Evolutionary conservation across 352 stramenopile species (phyloP), one percentile per base, ranked within the genome.

Genomic region (Aphanomyces euteiches): DNA sequence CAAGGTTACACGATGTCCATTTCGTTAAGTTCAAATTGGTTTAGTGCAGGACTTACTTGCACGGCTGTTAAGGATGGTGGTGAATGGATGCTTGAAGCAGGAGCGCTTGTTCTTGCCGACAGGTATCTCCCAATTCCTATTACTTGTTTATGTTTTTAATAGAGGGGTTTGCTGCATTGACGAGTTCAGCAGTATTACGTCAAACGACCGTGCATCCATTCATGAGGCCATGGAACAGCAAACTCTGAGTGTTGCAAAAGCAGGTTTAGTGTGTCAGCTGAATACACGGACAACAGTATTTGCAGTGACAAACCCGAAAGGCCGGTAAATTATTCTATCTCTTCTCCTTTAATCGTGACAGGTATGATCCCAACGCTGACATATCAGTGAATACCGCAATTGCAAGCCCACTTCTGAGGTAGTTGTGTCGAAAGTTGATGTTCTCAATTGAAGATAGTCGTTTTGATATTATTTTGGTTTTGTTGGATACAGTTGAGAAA

Each of bases 191-290:
- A 97, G 92, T 60, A 98, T 99, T 69, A 88, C 84, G 48, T 90
- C 93, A 66, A 85, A 97, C 73, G 93, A 98, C 74, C 78, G 94
- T 37, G 93, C 90, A 10, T 96, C 91, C 1, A 98, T 98, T 69
- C 95, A 98, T 74, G 92, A 99, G 77, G 97, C 97, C 17, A 99
- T 99, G 97, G 96, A 99, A 79, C 96, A 99, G 75, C 97, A 99
- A 72, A 99, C 95, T 10, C 77, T 99, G 19, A 98, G 88, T 38
- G 95, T 99, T 1, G 96, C 96, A 10, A 99, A 99, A 77, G 96
- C 96, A 39, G 97, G 97, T 0, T 87, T 99, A n/a, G 93, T 99
- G 50, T 98, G 90, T 72, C 98, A 98, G 74, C 77, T 99, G 17
- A 98, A 98, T 71, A 94, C 93, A 47, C 78, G 96, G 53, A 96